phyloP scores from a whole-genome alignment of 768 basidiomycete genomes.

The Russula sp. region DNA sequence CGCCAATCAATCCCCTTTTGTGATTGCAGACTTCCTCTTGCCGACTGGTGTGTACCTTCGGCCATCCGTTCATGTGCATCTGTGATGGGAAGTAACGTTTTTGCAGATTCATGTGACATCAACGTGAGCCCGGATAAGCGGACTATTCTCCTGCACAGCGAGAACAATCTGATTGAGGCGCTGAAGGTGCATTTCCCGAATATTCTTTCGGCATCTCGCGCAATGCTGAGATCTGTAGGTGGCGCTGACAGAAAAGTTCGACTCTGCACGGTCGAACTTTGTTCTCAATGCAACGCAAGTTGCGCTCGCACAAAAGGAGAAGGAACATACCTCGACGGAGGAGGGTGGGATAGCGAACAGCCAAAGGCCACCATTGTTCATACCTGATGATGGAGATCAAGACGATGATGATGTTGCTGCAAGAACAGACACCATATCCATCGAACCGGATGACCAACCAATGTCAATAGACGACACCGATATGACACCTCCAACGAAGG shows the following conservation, averaged over 20 bases:
- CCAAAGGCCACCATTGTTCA: not conserved
- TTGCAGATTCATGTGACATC: slow-evolving; percentile 57
- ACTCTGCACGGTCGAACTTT: slow-evolving; percentile 18
- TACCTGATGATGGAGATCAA: slow-evolving; percentile 8
- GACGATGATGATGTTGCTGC: not conserved
- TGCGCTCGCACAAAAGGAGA: slow-evolving; percentile 1
- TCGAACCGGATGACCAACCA: not conserved
- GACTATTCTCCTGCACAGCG: slow-evolving; percentile 88
- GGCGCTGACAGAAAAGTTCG: slow-evolving; percentile 13
- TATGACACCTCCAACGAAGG: not conserved
- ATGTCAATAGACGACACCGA: not conserved
- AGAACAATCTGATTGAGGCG: slow-evolving; percentile 66
- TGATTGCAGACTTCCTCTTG: slow-evolving; percentile 57
- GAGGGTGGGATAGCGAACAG: not conserved
- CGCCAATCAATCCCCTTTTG: slow-evolving; percentile 42
- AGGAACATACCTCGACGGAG: not conserved
- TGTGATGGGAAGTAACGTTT: no score
- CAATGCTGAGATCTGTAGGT: not conserved
- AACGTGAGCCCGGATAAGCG: slow-evolving; percentile 97
- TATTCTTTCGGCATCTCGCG: not conserved
- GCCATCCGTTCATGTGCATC: not conserved
- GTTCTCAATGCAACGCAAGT: slow-evolving; percentile 19
- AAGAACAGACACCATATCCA: not conserved
- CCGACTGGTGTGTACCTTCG: slow-evolving; percentile 56
- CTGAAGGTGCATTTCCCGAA: slow-evolving; percentile 51